Evolutionary conservation across 1,284 basidiomycete species (phyloP).

Genomic region (Hemileia vastatrix): DNA sequence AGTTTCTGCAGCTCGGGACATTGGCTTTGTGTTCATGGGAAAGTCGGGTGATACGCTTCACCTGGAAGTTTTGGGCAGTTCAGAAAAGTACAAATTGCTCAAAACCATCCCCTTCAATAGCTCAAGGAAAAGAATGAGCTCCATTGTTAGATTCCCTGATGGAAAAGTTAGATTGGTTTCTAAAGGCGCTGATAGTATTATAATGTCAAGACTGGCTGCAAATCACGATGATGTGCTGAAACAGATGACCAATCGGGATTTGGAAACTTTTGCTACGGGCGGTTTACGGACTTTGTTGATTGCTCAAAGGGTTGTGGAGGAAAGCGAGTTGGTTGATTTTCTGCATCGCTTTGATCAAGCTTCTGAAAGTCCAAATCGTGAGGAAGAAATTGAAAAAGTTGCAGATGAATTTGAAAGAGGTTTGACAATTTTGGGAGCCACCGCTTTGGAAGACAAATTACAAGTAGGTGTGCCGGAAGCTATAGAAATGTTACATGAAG

Average conservation of each 20-base stretch:
- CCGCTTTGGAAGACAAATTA: constrained; percentile 90
- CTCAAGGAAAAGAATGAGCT: constrained; percentile 86
- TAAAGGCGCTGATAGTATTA: constrained; percentile 94
- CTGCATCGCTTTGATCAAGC: constrained; percentile 71
- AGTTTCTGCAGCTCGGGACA: constrained; percentile 80
- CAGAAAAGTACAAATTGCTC: constrained; percentile 68
- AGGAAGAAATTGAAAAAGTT: constrained; percentile 81
- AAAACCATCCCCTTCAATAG: constrained; percentile 86
- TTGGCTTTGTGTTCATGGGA: constrained; percentile 79
- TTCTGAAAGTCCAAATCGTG: constrained; percentile 64
- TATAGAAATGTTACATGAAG: constrained; percentile 79
- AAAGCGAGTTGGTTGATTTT: constrained; percentile 79
- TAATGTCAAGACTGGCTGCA: constrained; percentile 68
- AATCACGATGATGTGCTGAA: constrained; percentile 67
- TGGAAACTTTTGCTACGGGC: constrained; percentile 86
- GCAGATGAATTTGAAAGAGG: constrained; percentile 73
- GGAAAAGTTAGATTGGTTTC: constrained; percentile 73
- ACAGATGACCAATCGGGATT: constrained; percentile 67
- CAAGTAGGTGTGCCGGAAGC: constrained; percentile 95
- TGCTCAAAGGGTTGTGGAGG: constrained; percentile 65
- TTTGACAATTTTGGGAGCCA: constrained; percentile 76
- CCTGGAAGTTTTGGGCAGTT: constrained; percentile 82
- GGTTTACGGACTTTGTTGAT: constrained; percentile 87
- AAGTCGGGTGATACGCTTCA: constrained; percentile 66
- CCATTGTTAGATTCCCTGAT: constrained; percentile 70